Conservation (phyloP, 2,329 filamentous ascomycete species). For the Arthrobotrys megalospora region DNA sequence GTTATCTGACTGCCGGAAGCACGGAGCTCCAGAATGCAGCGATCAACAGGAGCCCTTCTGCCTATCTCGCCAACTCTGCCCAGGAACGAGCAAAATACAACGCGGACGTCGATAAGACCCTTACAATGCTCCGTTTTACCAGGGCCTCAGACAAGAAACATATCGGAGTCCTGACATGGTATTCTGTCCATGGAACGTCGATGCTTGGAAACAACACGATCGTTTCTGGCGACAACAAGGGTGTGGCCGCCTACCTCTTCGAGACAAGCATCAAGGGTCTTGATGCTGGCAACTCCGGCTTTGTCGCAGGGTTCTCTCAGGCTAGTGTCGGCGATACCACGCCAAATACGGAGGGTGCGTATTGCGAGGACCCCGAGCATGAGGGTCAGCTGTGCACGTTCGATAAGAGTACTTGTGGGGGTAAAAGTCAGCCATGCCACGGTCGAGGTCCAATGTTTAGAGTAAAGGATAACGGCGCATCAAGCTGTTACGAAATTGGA, state of each 20-base stretch:
- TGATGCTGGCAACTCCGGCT: constrained; percentile 74
- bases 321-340: constrained; percentile 91
- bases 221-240: constrained; percentile 95
- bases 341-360: constrained; percentile 88
- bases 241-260: constrained; percentile 87
- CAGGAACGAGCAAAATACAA: constrained; percentile 80
- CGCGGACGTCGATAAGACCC: constrained; percentile 66
- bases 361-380: constrained; percentile 81
- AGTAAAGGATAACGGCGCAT: constrained; percentile 74
- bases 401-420: constrained; percentile 87
- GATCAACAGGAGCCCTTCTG: constrained; percentile 88
- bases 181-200: constrained; percentile 91
- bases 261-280: constrained; percentile 78
- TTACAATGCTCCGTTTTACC: constrained; percentile 85
- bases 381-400: constrained; percentile 77
- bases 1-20: constrained; percentile 79
- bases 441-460: constrained; percentile 80
- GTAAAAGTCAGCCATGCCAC: constrained; percentile 79
- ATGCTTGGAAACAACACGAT: constrained; percentile 93
- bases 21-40: constrained; percentile 82
- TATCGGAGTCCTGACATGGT: constrained; percentile 85
- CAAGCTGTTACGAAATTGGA: constrained; percentile 83
- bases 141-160: constrained; percentile 81
- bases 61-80: constrained; percentile 88
- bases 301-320: constrained; percentile 93